Evolutionary conservation across 345 rosid genomes (phyloP), one percentile per base, ranked within the genome.

Genomic region (Reutealis trisperma): DNA sequence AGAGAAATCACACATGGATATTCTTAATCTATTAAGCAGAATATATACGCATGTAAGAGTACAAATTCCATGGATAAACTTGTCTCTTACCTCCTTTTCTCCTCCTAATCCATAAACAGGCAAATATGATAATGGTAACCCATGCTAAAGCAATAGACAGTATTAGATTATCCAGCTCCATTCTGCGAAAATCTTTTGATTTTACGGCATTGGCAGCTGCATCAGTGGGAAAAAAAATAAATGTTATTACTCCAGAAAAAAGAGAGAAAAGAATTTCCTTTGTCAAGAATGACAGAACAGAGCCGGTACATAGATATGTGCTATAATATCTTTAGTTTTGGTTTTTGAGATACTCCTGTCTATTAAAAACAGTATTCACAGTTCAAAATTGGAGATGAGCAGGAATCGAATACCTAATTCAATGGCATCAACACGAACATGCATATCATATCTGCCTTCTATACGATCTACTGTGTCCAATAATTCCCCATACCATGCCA

Each of bases 221-320:
- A 55, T 14, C 62, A 6, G 37, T 19, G 34, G 2, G 14, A 27
- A 14, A 27, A 37, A 37, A 37, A 37, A 34, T 2, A 32, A n/a
- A 25, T 4, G 5, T 6, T 37, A 37, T 37, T 37, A 37, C 0
- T 37, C 6, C 41, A 37, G 41, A 37, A 37, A 37, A 37, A 37
- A 63, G 42, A 24, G 83, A 74, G 70, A 86, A 86, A 25, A n/a
- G 15, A 12, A 5, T n/a, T 27, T 27, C 30, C 30, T 27, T 27
- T 27, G 30, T 27, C 30, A 27, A 27, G 30, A 27, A 27, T 27
- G 30, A 27, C 1, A 27, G 30, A 27, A 27, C 30, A 27, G 30
- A 27, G 30, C 30, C 30, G 1, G 30, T 27, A 27, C 30, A 27
- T 27, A 27, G 30, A 27, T 27, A 27, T 27, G 30, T 27, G 30